Evolutionary conservation across 768 basidiomycete species (phyloP), one percentile per base, ranked within the genome.

Genomic region (Amylocystis lapponica): DNA sequence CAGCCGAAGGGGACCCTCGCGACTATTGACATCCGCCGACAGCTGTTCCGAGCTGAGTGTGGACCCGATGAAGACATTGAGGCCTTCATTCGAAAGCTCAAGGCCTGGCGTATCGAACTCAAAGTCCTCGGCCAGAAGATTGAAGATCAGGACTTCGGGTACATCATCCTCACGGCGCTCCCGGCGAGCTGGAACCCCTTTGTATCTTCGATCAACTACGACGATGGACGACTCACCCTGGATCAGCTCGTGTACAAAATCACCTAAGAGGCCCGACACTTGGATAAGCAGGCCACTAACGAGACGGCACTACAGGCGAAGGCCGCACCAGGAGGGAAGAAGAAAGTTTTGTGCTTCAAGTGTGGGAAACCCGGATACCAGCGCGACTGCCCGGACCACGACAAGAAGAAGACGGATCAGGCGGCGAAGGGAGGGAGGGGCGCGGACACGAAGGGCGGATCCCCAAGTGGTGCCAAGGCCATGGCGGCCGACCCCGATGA

Each of bases 151-250:
- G 61, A 68, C 9, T 68, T 66, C 39, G 41, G 57, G 56, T n/a
- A n/a, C 42, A 58, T 56, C 0, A 41, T 68, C 7, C 56, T 66
- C 21, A 61, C 58, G 3, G 64, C 58, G 6, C 48, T 68, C 0
- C 65, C 62, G 16, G 54, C 62, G 9, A 55, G 62, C 12, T 68
- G 66, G 67, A 54, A 65, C 39, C 6, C 48, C 0, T 67, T 66
- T 37, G 60, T n/a, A n/a, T n/a, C n/a, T n/a, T n/a, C n/a, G n/a
- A n/a, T n/a, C n/a, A n/a, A n/a, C n/a, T n/a, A n/a, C n/a, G n/a
- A n/a, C n/a, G n/a, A n/a, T n/a, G n/a, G n/a, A n/a, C n/a, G n/a
- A n/a, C n/a, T n/a, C n/a, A n/a, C n/a, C n/a, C n/a, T n/a, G n/a
- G n/a, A n/a, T n/a, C n/a, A n/a, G n/a, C n/a, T n/a, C n/a, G n/a